A percentile compares a stretch with the other conserved stretches of the same genome.
phyloP scores from a whole-genome alignment of 305 asterid genomes.

The Vinca major region DNA sequence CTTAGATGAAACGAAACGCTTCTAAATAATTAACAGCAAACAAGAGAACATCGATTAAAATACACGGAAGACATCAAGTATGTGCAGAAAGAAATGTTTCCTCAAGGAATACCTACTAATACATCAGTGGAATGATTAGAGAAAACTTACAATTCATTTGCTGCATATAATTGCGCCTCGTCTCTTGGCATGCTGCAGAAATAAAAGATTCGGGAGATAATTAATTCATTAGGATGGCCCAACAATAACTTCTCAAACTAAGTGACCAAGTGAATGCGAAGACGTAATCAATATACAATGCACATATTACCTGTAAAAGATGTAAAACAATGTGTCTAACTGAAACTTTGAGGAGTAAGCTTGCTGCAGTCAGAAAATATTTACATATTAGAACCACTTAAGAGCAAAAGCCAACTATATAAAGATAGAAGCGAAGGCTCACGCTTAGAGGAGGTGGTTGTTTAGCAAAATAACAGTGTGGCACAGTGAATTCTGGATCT shows the following conservation, averaged over 20 bases:
- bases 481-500: conserved; percentile 49
- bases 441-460: conserved; percentile 78
- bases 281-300: neutral
- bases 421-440: conserved; percentile 26
- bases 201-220: conserved; percentile 5
- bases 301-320: conserved; percentile 57
- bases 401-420: conserved; percentile 16
- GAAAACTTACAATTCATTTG: conserved; percentile 73
- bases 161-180: conserved; percentile 82
- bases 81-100: neutral
- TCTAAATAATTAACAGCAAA: neutral
- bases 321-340: conserved; percentile 70
- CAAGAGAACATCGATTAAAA: neutral
- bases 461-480: conserved; percentile 77
- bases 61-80: neutral
- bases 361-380: conserved; percentile 52
- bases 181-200: conserved; percentile 94
- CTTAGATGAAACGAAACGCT: neutral
- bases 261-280: neutral
- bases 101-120: neutral
- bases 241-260: conserved; percentile 8
- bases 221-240: neutral
- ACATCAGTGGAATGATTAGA: neutral
- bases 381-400: conserved; percentile 27
- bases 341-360: conserved; percentile 77